These are phyloP conservation scores for Trichoderma simmonsii DNA, from an alignment of 2,329 filamentous ascomycete genomes.

Conservation along the genomic window DNA sequence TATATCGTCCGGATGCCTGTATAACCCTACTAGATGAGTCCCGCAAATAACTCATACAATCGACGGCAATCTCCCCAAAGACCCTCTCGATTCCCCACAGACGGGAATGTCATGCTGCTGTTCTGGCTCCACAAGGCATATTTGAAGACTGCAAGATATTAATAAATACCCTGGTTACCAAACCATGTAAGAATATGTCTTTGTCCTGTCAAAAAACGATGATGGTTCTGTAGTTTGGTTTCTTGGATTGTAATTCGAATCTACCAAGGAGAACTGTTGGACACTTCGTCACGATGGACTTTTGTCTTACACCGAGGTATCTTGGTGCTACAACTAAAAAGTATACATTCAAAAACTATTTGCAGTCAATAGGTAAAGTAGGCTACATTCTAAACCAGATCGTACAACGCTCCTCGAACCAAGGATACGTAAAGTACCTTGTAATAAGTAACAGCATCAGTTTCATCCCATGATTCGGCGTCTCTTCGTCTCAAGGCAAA, in stretches of 20 bases:
- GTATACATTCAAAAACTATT: neutral
- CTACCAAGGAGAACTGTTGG: neutral
- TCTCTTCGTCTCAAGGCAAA: neutral
- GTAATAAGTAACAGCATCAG: neutral
- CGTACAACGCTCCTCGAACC: neutral
- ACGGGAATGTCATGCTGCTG: slow-evolving; percentile 4
- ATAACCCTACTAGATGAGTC: neutral
- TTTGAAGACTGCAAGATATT: neutral
- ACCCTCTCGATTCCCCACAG: neutral
- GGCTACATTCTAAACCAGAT: slow-evolving; percentile 2
- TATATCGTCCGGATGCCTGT: neutral
- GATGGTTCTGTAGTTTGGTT: neutral
- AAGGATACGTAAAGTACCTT: neutral
- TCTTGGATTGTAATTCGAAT: neutral
- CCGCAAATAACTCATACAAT: neutral
- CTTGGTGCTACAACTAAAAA: neutral
- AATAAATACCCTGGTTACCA: neutral
- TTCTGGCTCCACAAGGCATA: slow-evolving; percentile 10
- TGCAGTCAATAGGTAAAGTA: neutral
- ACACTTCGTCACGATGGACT: too few species aligned
- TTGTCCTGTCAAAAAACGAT: neutral
- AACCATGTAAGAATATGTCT: neutral
- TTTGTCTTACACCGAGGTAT: neutral
- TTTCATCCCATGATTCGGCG: neutral
- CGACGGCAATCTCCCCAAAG: neutral